These are phyloP conservation scores for Hypoxylon sp. DNA, from an alignment of 2,329 filamentous ascomycete genomes.

Conservation along the genomic window DNA sequence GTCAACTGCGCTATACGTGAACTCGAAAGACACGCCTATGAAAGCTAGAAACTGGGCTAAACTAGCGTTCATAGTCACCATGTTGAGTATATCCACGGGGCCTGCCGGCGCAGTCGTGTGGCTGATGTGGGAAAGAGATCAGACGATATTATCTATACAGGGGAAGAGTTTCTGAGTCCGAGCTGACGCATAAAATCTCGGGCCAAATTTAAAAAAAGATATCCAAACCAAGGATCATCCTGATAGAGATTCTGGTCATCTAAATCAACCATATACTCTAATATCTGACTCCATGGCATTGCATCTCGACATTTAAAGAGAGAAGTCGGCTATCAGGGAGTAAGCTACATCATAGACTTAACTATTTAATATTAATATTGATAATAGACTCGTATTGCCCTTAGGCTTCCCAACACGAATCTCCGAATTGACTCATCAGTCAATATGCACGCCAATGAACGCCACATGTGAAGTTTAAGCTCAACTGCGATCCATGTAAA, in stretches of 20 bases:
- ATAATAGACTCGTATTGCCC: slow-evolving; percentile 12
- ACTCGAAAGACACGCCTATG: slow-evolving; percentile 30
- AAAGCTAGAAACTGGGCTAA: slow-evolving; percentile 31
- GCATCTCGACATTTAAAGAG: not conserved
- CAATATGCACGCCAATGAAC: not conserved
- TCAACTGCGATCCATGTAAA: slow-evolving; percentile 13
- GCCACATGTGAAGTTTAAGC: not conserved
- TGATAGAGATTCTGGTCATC: not conserved
- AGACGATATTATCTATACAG: slow-evolving; percentile 21
- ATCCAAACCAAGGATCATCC: not conserved
- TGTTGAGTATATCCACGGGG: slow-evolving; percentile 29
- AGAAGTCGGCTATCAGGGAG: not conserved
- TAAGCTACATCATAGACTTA: slow-evolving; percentile 2
- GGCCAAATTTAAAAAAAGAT: not conserved
- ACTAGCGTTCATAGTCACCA: slow-evolving; percentile 28
- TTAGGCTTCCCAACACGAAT: not conserved
- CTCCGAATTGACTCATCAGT: too few species aligned
- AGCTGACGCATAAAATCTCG: not conserved
- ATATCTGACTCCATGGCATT: not conserved
- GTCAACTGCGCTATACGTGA: slow-evolving; percentile 37
- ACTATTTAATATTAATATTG: slow-evolving; percentile 12
- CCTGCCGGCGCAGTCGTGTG: slow-evolving; percentile 41
- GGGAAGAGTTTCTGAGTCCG: slow-evolving; percentile 12
- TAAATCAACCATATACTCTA: not conserved
- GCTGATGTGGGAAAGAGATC: slow-evolving; percentile 45